Evolutionary conservation across 169 alveolate species (phyloP), one percentile per base, ranked within the genome.

Genomic region (Cryptosporidium parvum): DNA sequence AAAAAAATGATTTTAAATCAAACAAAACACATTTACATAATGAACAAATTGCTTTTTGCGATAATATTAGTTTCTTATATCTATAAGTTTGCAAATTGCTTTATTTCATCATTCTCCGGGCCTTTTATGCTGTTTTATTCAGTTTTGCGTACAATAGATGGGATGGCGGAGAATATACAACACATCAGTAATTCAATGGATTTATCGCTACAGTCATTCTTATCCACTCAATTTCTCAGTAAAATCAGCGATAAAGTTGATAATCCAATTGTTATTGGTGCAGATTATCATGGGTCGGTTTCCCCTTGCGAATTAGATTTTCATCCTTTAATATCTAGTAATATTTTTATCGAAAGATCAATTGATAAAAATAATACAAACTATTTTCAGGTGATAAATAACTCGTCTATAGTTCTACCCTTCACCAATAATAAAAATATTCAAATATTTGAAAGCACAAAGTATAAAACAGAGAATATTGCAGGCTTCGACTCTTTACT

Each of bases 121-220:
- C 80, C 89, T 58, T 61, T 80, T 29, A 31, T 80, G 39, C 26
- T 65, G 31, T 16, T 65, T n/a, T 80, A 80, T 29, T 80, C 89
- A 29, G 62, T 80, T 29, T 23, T 80, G n/a, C 75, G 75, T 14
- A 80, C 89, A n/a, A 80, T 80, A 10, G 80, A 80, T 62, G 89
- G 89, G 12, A 80, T 80, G 89, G 31, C 39, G 8, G 89, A 62
- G 31, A 80, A 80, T 65, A 80, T 80, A 14, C 61, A 80, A 45
- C 89, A 80, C 35, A 59, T 80, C 37, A 80, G 89, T 44, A 61
- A 80, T 31, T 80, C 89, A 1, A 42, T 80, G 73, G 89, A 80
- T 53, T 44, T 80, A 21, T 80, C 89, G 4, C 42, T 80, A n/a
- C 89, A 80, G n/a, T 37, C 72, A n/a, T 80, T 62, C 62, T 51